phyloP scores from a whole-genome alignment of 495 filamentous ascomycete species.

The Aspergillus taichungensis region DNA sequence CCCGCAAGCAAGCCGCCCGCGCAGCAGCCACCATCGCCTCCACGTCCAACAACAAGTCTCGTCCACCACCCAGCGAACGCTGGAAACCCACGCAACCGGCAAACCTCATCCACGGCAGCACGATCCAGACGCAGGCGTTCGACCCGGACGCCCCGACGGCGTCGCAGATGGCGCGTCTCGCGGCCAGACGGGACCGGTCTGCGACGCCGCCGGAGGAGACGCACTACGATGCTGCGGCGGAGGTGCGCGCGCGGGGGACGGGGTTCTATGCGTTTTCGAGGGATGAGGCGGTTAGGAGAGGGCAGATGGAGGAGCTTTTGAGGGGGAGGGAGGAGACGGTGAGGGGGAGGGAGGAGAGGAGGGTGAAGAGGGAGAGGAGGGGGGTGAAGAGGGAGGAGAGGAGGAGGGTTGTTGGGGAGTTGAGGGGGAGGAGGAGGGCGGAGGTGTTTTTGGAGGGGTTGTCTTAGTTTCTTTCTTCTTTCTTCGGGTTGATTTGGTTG shows the following conservation, averaged over 20 bases:
- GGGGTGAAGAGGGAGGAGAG: constrained; percentile 45
- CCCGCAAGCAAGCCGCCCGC: constrained; percentile 50
- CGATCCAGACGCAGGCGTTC: constrained; percentile 75
- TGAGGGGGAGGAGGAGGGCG: constrained; percentile 50
- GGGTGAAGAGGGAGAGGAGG: constrained; percentile 36
- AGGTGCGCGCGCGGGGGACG: constrained; percentile 79
- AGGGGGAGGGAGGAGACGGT: constrained; percentile 61
- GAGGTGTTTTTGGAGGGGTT: constrained; percentile 65
- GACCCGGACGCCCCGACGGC: constrained; percentile 52
- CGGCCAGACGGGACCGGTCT: constrained; percentile 61
- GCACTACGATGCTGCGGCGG: constrained; percentile 78
- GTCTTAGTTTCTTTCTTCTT: too few species aligned
- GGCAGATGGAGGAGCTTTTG: constrained; percentile 70
- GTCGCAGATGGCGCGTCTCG: constrained; percentile 61
- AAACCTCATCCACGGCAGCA: constrained; percentile 74
- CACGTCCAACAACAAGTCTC: constrained; percentile 11
- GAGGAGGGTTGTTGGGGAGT: constrained; percentile 49
- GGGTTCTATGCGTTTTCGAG: constrained; percentile 82
- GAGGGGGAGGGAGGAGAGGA: constrained; percentile 45
- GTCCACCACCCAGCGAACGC: constrained; percentile 32
- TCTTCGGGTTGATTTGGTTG: constrained; percentile 9
- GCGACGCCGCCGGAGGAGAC: constrained; percentile 64
- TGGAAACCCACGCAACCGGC: constrained; percentile 55
- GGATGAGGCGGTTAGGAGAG: constrained; percentile 52
- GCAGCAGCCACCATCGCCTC: constrained; percentile 44